Evolutionary conservation across 2,329 filamentous ascomycete genomes (phyloP), one percentile per base, ranked within the genome.

Genomic region (Trichoderma gracile): DNA sequence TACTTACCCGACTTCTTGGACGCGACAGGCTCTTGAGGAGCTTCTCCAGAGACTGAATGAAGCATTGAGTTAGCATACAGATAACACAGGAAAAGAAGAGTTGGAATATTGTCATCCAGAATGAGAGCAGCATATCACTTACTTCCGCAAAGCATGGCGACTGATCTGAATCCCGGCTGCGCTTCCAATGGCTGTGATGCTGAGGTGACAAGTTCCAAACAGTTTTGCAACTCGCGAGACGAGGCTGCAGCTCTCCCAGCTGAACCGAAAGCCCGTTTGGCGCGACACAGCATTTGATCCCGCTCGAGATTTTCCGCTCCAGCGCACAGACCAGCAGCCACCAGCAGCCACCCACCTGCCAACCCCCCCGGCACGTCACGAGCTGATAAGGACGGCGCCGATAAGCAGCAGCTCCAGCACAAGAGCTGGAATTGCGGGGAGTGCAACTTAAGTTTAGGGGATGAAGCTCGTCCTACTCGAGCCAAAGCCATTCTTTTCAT

Each of bases 11-110:
- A 96, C 81, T 97, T 96, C 78, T 91, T 90, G 74, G 95, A 99
- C 74, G 93, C 91, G 70, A 98, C 94, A 63, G 95, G 93, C 79
- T 93, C 89, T 81, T 97, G 91, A 69, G 95, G 94, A 80, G 92
- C 89, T 85, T 97, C 94, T 80, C 95, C 95, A 68, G 95, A 99
- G 78, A 99, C 94, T 96, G 73, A 66, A 49, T n/a, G n/a, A n/a
- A n/a, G n/a, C n/a, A 54, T 38, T 42, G 27, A 12, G 67, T 70
- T 67, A 67, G 71, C 68, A 38, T 14, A 53, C 68, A 5, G n/a
- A n/a, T n/a, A n/a, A n/a, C n/a, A n/a, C n/a, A n/a, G n/a, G n/a
- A n/a, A n/a, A n/a, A n/a, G n/a, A n/a, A n/a, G n/a, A n/a, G n/a
- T n/a, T n/a, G 5, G 5, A 5, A 3, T 25, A 25, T 25, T 5